Conservation (phyloP, 2,329 filamentous ascomycete species). For the Colletotrichum zoysiae region DNA sequence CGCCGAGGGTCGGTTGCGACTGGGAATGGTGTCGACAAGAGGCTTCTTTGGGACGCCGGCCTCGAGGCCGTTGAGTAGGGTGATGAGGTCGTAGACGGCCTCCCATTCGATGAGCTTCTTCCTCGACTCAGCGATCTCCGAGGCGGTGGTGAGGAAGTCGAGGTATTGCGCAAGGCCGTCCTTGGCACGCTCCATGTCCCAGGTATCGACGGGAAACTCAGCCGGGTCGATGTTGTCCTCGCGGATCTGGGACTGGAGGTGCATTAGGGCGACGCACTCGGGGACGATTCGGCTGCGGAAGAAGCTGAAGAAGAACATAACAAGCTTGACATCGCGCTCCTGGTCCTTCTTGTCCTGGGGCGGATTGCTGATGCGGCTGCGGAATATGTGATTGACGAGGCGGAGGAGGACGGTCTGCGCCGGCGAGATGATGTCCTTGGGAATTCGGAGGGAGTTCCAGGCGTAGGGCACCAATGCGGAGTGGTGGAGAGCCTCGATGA, state of each 20-base stretch:
- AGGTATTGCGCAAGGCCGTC: conserved; percentile 95
- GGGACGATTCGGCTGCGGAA: conserved; percentile 94
- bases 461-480: conserved; percentile 92
- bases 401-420: conserved; percentile 94
- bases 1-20: conserved; percentile 44
- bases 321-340: conserved; percentile 69
- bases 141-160: conserved; percentile 91
- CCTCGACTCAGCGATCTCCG: conserved; percentile 86
- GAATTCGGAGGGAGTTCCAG: conserved; percentile 90
- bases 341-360: conserved; percentile 65
- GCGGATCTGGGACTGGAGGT: conserved; percentile 90
- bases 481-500: conserved; percentile 91
- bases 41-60: conserved; percentile 87
- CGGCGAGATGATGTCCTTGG: conserved; percentile 95
- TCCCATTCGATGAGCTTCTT: conserved; percentile 92
- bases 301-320: conserved; percentile 92
- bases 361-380: conserved; percentile 61
- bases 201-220: conserved; percentile 93
- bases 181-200: conserved; percentile 98
- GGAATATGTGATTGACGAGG: conserved; percentile 90
- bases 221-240: conserved; percentile 80
- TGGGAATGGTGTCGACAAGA: conserved; percentile 61
- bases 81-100: conserved; percentile 87
- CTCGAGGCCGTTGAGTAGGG: conserved; percentile 88
- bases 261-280: conserved; percentile 93